Percentiles rank a stretch among this genome's conserved stretches.
These are phyloP conservation scores for Tephrocybe sp. DNA, from an alignment of 768 basidiomycete species.

Conservation along the genomic window DNA sequence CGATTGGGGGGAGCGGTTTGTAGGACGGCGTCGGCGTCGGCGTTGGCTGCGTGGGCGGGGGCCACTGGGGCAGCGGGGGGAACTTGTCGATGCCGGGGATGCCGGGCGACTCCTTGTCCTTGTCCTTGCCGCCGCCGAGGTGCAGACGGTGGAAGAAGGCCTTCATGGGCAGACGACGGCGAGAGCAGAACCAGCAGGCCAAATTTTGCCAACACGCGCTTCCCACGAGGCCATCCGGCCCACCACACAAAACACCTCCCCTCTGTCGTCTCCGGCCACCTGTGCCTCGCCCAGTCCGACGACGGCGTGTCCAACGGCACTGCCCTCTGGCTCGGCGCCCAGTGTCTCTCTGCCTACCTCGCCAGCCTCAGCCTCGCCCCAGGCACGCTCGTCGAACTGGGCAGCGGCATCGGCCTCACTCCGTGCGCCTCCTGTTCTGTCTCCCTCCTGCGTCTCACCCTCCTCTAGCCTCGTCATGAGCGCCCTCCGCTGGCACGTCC, in stretches of 20 bases:
- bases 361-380: conserved; percentile 31
- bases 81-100: conserved; percentile 58
- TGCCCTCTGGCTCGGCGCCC: conserved; percentile 81
- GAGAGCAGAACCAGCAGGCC: conserved; percentile 21
- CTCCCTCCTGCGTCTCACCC: conserved; percentile 1
- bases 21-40: conserved; percentile 38
- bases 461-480: conserved; percentile 55
- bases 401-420: conserved; percentile 80
- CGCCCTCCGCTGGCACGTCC: conserved; percentile 72
- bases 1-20: conserved; percentile 63
- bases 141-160: conserved; percentile 81
- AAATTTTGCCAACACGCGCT: conserved; percentile 16
- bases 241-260: conserved; percentile 65
- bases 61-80: conserved; percentile 71
- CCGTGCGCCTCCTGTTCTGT: conserved; percentile 44
- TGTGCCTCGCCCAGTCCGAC: conserved; percentile 55
- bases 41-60: conserved; percentile 50
- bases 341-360: conserved; percentile 69
- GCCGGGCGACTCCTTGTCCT: conserved; percentile 60
- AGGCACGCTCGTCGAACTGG: conserved; percentile 67
- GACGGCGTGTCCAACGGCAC: conserved; percentile 76
- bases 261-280: conserved; percentile 33
- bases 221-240: conserved; percentile 39
- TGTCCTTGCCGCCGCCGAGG: conserved; percentile 65
- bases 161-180: conserved; percentile 56